A percentile compares a stretch with the other conserved stretches of the same genome.
Evolutionary conservation across 495 filamentous ascomycete species (phyloP).

Genomic region (Terfezia claveryi): DNA sequence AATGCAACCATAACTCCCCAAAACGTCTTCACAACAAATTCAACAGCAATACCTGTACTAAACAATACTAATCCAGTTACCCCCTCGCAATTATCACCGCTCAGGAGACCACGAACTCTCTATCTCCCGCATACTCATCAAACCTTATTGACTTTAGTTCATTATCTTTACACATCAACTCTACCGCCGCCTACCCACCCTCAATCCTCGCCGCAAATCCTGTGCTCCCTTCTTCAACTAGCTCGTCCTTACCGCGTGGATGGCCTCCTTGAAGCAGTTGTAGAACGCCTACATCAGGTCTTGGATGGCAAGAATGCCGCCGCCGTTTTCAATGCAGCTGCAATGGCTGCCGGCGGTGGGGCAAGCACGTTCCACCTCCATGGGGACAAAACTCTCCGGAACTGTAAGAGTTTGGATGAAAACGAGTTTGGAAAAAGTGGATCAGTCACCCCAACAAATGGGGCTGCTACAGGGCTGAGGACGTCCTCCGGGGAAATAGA

Average conservation of each 20-base stretch:
- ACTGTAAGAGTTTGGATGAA: constrained; percentile 11
- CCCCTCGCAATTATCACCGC: constrained; percentile 21
- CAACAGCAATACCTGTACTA: constrained; percentile 21
- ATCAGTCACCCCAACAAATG: constrained; percentile 5
- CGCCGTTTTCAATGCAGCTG: constrained; percentile 91
- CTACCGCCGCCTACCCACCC: constrained; percentile 51
- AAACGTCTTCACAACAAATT: constrained; percentile 23
- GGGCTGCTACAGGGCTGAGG: constrained; percentile 1
- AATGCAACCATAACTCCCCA: constrained; percentile 17
- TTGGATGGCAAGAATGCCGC: constrained; percentile 86
- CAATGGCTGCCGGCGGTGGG: constrained; percentile 92
- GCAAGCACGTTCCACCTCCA: constrained; percentile 6
- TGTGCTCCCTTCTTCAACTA: constrained; percentile 85
- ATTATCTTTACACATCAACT: constrained; percentile 81
- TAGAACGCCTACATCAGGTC: constrained; percentile 74
- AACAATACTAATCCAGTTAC: constrained; percentile 35
- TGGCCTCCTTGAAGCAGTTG: constrained; percentile 72
- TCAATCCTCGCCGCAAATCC: constrained; percentile 83
- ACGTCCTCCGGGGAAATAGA: constrained; percentile 3
- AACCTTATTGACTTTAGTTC: constrained; percentile 66
- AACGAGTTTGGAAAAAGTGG: constrained; percentile 8
- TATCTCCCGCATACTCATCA: constrained; percentile 83
- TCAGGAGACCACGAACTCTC: constrained; percentile 50
- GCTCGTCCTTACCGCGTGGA: constrained; percentile 84
- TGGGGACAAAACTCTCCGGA: constrained; percentile 6